Evolutionary conservation across 306 rosid species (phyloP).

Genomic region (Glycine latifolia): DNA sequence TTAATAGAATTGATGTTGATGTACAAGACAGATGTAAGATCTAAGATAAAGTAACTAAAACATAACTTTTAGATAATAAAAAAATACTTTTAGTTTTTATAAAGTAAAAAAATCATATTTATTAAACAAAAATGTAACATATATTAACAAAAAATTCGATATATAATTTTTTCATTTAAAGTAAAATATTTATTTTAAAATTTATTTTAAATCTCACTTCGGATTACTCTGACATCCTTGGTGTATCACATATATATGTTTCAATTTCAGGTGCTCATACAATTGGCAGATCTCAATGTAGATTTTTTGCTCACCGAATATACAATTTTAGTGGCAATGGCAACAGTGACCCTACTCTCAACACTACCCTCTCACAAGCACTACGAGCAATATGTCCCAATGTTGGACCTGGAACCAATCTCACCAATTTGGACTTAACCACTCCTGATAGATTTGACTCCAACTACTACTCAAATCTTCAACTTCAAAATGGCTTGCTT

Average conservation of each 20-base stretch:
- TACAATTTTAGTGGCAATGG: slow-evolving; percentile 45
- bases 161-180: no score
- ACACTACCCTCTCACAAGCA: slow-evolving; percentile 38
- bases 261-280: slow-evolving; percentile 54
- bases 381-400: slow-evolving; percentile 49
- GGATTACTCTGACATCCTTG: no score
- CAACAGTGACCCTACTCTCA: slow-evolving; percentile 51
- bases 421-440: slow-evolving; percentile 49
- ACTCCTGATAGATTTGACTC: slow-evolving; percentile 57
- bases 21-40: no score
- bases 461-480: slow-evolving; percentile 52
- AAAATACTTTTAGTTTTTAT: no score
- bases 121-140: no score
- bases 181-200: no score
- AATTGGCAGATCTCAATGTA: slow-evolving; percentile 52
- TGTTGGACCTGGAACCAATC: slow-evolving; percentile 42
- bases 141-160: no score
- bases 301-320: slow-evolving; percentile 30
- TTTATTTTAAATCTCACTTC: no score
- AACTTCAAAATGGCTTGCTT: slow-evolving; percentile 45
- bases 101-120: no score
- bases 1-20: background rate
- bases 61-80: no score
- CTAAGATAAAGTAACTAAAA: no score
- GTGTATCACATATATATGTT: background rate